A percentile compares a stretch with the other conserved stretches of the same genome.
Conservation (phyloP, 768 basidiomycete species). For the Leccinum arenicola region DNA sequence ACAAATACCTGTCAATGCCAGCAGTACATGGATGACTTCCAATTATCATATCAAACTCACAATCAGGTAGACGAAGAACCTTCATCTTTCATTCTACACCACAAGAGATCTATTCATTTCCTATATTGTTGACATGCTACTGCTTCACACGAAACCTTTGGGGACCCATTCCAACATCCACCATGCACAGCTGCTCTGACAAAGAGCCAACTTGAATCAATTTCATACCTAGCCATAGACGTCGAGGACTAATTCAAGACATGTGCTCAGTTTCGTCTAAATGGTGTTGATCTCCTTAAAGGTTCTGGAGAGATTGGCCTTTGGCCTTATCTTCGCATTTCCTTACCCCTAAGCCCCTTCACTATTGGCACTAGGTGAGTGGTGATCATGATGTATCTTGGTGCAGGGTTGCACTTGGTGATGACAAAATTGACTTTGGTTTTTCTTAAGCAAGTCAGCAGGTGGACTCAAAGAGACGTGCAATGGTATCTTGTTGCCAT, state of each 20-base stretch:
- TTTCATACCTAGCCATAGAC: neutral
- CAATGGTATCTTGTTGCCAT: neutral
- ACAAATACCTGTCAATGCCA: slow-evolving; percentile 27
- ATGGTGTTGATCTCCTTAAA: neutral
- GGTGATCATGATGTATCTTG: neutral
- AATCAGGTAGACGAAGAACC: neutral
- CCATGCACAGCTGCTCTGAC: no score
- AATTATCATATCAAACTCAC: neutral
- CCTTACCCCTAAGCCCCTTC: neutral
- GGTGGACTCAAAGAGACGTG: neutral
- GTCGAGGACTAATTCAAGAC: neutral
- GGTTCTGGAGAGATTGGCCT: neutral
- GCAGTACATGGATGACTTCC: slow-evolving; percentile 19
- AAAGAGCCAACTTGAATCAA: no score
- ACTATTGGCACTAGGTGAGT: neutral
- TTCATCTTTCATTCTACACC: neutral
- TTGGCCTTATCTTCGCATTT: neutral
- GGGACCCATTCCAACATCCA: neutral
- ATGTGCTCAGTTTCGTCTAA: no score
- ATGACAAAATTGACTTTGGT: neutral
- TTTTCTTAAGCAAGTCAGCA: neutral
- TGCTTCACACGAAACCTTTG: neutral
- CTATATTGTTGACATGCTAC: neutral
- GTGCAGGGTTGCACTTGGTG: neutral
- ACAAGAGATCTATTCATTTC: neutral